Percentiles rank a stretch among this genome's conserved stretches.
Evolutionary conservation across 1,284 basidiomycete genomes (phyloP).

Genomic region (Pseudozyma sp.): DNA sequence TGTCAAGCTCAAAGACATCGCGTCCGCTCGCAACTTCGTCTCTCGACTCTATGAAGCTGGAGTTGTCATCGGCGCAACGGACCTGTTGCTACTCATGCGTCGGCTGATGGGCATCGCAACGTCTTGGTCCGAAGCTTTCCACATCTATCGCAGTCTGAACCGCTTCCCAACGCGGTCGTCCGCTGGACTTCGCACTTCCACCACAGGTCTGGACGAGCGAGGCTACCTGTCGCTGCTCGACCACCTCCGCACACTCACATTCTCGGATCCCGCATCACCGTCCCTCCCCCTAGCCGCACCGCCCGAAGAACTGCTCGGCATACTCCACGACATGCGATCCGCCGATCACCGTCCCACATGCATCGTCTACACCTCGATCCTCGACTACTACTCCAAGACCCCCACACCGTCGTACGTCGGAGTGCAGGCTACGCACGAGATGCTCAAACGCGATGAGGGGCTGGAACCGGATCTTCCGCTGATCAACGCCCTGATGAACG

Average conservation of each 20-base stretch:
- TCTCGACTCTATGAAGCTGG: constrained; percentile 19
- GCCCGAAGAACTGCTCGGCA: constrained; percentile 78
- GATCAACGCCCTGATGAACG: constrained; percentile 90
- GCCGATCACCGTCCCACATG: constrained; percentile 75
- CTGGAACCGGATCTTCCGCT: constrained; percentile 80
- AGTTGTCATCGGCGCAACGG: constrained; percentile 15
- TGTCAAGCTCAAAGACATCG: constrained; percentile 38
- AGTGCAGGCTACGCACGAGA: constrained; percentile 79
- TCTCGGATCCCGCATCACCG: constrained; percentile 2
- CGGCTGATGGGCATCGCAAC: constrained; percentile 34
- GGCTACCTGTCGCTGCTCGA: constrained; percentile 35
- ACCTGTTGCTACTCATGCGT: constrained; percentile 21
- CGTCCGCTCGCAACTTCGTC: constrained; percentile 29
- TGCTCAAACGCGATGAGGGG: constrained; percentile 80
- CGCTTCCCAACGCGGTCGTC: constrained; percentile 14
- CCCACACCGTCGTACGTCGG: constrained; percentile 35
- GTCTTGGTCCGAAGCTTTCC: constrained; percentile 41
- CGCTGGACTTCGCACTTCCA: not conserved
- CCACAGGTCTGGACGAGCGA: constrained; percentile 7
- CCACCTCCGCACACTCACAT: constrained; percentile 17
- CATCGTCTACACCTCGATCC: constrained; percentile 79
- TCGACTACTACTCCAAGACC: constrained; percentile 72
- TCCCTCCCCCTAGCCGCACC: constrained; percentile 71
- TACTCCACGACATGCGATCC: constrained; percentile 84
- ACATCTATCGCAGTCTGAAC: constrained; percentile 33